Base-by-base conservation (phyloP, 805 yeast genomes). In the Kodamaea nitidulidarum region DNA sequence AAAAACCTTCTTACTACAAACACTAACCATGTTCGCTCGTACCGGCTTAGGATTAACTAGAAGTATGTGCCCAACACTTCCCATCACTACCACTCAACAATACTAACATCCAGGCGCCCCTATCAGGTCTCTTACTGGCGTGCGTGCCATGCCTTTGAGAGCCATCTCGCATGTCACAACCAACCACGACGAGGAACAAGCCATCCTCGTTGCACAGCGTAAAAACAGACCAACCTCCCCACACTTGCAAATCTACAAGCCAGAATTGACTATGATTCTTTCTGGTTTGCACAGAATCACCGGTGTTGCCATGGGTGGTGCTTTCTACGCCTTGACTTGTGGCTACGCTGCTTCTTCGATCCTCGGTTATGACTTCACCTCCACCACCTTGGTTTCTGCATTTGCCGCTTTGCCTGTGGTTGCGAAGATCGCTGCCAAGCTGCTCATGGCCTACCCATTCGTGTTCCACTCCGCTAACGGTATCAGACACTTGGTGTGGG, bases 401-500 rank as follows among this genome's bases (percentile, higher is more conserved):
- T 75, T 78, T 53, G 80, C 82, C 27, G 71, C 80, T 15, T 70
- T 84, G 47, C 93, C 96, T 31, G 58, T 76, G 14, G 71, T 70
- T 40, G 68, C 75, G 29, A 84, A 88, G 65, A 50, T 76, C 42
- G 68, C 72, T 16, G 67, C 78, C 42, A 93, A 93, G 72, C 80
- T 82, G 36, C 56, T 77, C 29, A 77, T 82, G 56, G 79, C 93
- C 7, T 77, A 77, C 70, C 90, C 96, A 49, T 88, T 93, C 64
- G 84, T 84, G 21, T 88, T 78, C 83, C 98, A 93, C 66, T 55
- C 76, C 34, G 78, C 73, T 60, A 88, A 90, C 61, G 97, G 98
- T 54, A 44, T 91, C 47, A 87, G 98, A 76, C 98, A 93, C 63
- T 70, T 91, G 64, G 58, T 86, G 40, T 93, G 98, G 98, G 98